Evolutionary conservation across 345 rosid species (phyloP).

Genomic region (Moricandia arvensis): DNA sequence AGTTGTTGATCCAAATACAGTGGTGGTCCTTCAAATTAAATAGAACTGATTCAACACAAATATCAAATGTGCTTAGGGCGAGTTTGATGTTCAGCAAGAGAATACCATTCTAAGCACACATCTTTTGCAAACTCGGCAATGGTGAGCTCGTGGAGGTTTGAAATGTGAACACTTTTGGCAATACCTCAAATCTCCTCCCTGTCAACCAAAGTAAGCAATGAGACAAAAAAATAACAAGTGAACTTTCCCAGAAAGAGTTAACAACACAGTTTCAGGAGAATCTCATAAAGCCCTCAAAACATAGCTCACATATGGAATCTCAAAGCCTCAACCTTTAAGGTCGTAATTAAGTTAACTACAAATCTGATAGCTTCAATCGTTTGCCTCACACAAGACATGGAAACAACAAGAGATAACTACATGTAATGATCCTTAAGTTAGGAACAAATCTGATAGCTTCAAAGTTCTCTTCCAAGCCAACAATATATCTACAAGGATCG

Average conservation of each 20-base stretch:
- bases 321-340: slow-evolving; percentile 4
- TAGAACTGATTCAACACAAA: slow-evolving; percentile 23
- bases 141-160: slow-evolving; percentile 96
- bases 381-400: not conserved
- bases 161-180: slow-evolving; percentile 85
- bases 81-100: slow-evolving; percentile 3
- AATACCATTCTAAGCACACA: slow-evolving; percentile 89
- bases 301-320: not conserved
- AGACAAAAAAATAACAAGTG: not conserved
- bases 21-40: slow-evolving; percentile 85
- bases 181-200: slow-evolving; percentile 93
- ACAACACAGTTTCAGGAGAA: not conserved
- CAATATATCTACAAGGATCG: too few relatives aligned
- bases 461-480: too few relatives aligned
- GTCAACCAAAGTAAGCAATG: slow-evolving; percentile 29
- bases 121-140: slow-evolving; percentile 91
- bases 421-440: too few relatives aligned
- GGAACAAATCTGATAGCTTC: too few relatives aligned
- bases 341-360: not conserved
- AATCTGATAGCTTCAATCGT: not conserved
- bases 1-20: slow-evolving; percentile 95
- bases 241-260: not conserved
- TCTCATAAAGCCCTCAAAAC: not conserved
- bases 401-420: not conserved
- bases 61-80: slow-evolving; percentile 30